Evolutionary conservation across 768 basidiomycete genomes (phyloP).

Genomic region (Suillus tomentosus): DNA sequence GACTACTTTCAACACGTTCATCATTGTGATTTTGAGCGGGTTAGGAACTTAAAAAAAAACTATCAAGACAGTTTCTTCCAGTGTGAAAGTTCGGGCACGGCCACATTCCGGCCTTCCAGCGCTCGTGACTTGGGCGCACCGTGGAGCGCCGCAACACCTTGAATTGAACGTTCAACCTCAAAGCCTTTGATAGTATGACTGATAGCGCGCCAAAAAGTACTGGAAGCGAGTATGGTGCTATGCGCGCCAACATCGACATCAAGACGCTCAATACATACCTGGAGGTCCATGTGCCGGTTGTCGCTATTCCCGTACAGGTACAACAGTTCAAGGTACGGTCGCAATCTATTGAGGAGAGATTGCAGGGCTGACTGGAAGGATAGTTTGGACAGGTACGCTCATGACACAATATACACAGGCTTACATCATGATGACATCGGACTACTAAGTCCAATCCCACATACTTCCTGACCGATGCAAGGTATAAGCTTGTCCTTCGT

Average conservation of each 20-base stretch:
- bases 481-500: constrained; percentile 41
- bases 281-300: constrained; percentile 48
- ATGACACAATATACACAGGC: constrained; percentile 1
- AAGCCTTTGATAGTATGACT: constrained; percentile 22
- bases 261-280: constrained; percentile 69
- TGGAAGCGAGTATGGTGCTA: constrained; percentile 75
- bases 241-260: constrained; percentile 71
- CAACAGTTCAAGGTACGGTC: constrained; percentile 89
- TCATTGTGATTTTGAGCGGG: background rate
- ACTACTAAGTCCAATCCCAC: constrained; percentile 85
- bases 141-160: no score
- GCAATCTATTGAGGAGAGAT: background rate
- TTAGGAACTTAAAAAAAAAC: no score
- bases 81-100: no score
- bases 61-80: no score
- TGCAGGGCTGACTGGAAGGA: constrained; percentile 6
- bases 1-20: background rate
- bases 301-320: constrained; percentile 68
- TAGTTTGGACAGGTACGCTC: constrained; percentile 84
- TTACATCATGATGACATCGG: background rate
- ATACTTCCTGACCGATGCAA: constrained; percentile 84
- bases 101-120: no score
- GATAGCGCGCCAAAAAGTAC: constrained; percentile 43
- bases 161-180: background rate
- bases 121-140: no score